Evolutionary conservation across 306 rosid species (phyloP).

Genomic region (Acacia confusa): DNA sequence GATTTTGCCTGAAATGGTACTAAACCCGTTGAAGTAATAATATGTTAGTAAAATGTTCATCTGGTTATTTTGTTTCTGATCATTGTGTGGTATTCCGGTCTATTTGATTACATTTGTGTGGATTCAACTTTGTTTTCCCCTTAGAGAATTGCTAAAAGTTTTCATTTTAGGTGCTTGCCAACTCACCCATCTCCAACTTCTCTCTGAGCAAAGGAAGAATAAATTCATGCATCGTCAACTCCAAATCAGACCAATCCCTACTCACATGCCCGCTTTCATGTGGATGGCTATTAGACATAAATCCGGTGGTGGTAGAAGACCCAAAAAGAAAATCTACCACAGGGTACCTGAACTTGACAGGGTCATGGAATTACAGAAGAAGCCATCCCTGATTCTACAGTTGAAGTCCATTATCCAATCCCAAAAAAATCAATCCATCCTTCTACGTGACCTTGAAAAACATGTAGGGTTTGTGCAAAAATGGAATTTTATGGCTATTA

Average conservation of each 20-base stretch:
- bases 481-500: slow-evolving; percentile 83
- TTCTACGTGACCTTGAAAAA: slow-evolving; percentile 65
- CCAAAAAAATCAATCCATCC: slow-evolving; percentile 39
- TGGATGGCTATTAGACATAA: slow-evolving; percentile 42
- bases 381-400: slow-evolving; percentile 63
- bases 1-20: background rate
- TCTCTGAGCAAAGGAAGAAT: background rate
- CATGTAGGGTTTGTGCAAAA: slow-evolving; percentile 72
- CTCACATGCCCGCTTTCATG: slow-evolving; percentile 16
- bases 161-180: background rate
- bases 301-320: slow-evolving; percentile 74
- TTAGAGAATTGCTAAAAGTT: background rate
- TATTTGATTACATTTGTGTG: background rate
- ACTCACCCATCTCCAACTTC: background rate
- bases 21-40: background rate
- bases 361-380: slow-evolving; percentile 73
- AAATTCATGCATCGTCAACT: background rate
- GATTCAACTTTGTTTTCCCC: background rate
- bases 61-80: background rate
- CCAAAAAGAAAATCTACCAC: slow-evolving; percentile 73
- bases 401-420: slow-evolving; percentile 71
- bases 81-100: background rate
- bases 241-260: background rate
- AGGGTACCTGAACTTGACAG: slow-evolving; percentile 68
- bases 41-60: background rate